These are phyloP conservation scores for Xylaria sp. DNA, from an alignment of 2,329 filamentous ascomycete species.

Conservation along the genomic window DNA sequence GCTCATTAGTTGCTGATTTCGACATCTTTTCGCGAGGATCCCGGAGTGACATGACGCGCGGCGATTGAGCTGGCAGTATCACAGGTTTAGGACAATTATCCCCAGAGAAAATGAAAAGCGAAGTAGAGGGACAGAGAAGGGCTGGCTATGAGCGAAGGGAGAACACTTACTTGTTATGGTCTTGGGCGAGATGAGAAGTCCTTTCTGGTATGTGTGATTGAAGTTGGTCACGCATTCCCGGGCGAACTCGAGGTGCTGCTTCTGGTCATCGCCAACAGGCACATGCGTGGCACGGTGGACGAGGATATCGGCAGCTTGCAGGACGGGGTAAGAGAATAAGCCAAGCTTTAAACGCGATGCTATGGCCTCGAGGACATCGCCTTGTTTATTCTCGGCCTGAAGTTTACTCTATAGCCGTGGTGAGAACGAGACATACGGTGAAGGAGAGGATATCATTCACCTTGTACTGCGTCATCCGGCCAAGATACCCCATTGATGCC, in stretches of 20 bases:
- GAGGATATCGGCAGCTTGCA: slow-evolving; percentile 93
- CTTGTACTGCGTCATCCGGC: slow-evolving; percentile 99
- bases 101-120: not conserved
- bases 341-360: slow-evolving; percentile 74
- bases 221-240: slow-evolving; percentile 86
- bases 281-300: slow-evolving; percentile 92
- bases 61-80: slow-evolving; percentile 66
- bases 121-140: not conserved
- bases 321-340: slow-evolving; percentile 92
- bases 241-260: slow-evolving; percentile 91
- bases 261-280: slow-evolving; percentile 94
- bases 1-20: slow-evolving; percentile 76
- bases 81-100: not conserved
- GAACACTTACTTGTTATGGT: slow-evolving; percentile 73
- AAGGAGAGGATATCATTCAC: slow-evolving; percentile 48
- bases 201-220: slow-evolving; percentile 71
- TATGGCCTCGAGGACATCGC: slow-evolving; percentile 62
- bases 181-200: slow-evolving; percentile 65
- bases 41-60: slow-evolving; percentile 87
- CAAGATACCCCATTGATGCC: slow-evolving; percentile 90
- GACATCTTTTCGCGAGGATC: slow-evolving; percentile 89
- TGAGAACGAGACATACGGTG: not conserved
- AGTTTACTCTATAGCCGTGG: slow-evolving; percentile 70
- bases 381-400: slow-evolving; percentile 63
- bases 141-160: not conserved